phyloP scores from a whole-genome alignment of 2,329 filamentous ascomycete genomes.

The Monilinia aucupariae region DNA sequence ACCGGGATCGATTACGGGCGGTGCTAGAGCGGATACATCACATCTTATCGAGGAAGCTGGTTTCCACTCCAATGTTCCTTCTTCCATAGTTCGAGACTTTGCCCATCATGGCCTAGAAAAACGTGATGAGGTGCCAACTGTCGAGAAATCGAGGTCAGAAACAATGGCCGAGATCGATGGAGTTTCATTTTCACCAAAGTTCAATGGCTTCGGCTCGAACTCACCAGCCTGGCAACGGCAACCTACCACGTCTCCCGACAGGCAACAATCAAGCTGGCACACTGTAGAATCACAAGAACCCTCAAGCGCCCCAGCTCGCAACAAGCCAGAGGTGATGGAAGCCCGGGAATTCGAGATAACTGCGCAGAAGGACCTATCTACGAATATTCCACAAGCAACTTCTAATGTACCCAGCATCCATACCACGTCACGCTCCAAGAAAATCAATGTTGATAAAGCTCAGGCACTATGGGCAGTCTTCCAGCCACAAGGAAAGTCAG shows the following conservation, averaged over 20 bases:
- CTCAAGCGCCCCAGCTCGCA: constrained; percentile 4
- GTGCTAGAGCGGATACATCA: constrained; percentile 38
- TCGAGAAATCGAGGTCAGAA: constrained; percentile 25
- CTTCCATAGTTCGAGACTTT: constrained; percentile 35
- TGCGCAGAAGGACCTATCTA: not conserved
- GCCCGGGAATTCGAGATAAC: not conserved
- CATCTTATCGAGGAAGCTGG: constrained; percentile 45
- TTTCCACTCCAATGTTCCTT: constrained; percentile 43
- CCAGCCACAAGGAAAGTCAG: constrained; percentile 14
- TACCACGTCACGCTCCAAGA: not conserved
- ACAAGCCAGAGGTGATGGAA: not conserved
- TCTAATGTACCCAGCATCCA: not conserved
- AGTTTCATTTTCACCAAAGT: constrained; percentile 31
- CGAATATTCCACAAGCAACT: not conserved
- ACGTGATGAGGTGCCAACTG: constrained; percentile 25
- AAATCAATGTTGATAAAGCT: constrained; percentile 18
- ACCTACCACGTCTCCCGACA: constrained; percentile 11
- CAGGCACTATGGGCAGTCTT: constrained; percentile 24
- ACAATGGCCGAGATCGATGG: constrained; percentile 24
- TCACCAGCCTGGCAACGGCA: constrained; percentile 10
- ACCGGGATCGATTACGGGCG: constrained; percentile 24
- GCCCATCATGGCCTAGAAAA: constrained; percentile 29
- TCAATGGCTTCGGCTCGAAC: constrained; percentile 34
- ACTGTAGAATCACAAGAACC: constrained; percentile 19
- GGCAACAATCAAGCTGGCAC: constrained; percentile 28